These are phyloP conservation scores for Fusarium kyushuense DNA, from an alignment of 2,329 filamentous ascomycete species.

Conservation along the genomic window DNA sequence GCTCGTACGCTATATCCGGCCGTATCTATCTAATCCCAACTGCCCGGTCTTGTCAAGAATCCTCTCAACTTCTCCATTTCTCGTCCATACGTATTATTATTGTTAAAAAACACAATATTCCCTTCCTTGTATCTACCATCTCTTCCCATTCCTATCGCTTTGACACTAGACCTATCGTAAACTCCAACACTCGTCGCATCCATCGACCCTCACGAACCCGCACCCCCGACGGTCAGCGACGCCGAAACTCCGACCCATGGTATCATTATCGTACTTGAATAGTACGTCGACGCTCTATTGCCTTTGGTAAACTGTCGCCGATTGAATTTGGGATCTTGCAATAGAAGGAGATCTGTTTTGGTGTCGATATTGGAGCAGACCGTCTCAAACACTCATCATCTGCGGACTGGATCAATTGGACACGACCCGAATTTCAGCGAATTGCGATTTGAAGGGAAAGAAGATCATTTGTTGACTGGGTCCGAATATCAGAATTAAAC, in stretches of 20 bases:
- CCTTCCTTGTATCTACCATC: constrained; percentile 13
- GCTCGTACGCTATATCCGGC: constrained; percentile 40
- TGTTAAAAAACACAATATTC: constrained; percentile 22
- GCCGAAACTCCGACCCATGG: constrained; percentile 26
- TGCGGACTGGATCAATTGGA: constrained; percentile 5
- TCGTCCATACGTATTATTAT: constrained; percentile 14
- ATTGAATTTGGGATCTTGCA: constrained; percentile 1
- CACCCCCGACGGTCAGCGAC: constrained; percentile 28
- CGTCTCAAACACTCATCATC: not conserved
- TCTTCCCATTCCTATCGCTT: constrained; percentile 3
- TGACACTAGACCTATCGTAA: constrained; percentile 6
- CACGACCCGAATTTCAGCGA: not conserved
- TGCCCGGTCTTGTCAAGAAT: constrained; percentile 31
- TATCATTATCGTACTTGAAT: constrained; percentile 32
- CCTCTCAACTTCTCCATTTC: constrained; percentile 41
- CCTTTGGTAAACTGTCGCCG: constrained; percentile 21
- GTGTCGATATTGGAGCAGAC: not conserved
- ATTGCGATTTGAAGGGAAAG: constrained; percentile 9
- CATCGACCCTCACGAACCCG: constrained; percentile 16
- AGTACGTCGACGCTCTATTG: constrained; percentile 6
- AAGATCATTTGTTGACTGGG: constrained; percentile 4
- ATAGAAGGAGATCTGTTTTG: constrained; percentile 5
- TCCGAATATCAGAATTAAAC: not conserved
- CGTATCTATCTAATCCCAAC: constrained; percentile 34
- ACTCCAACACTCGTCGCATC: constrained; percentile 20